Evolutionary conservation across 768 basidiomycete genomes (phyloP), one percentile per base, ranked within the genome.

Genomic region (Tremella yokohamensis): DNA sequence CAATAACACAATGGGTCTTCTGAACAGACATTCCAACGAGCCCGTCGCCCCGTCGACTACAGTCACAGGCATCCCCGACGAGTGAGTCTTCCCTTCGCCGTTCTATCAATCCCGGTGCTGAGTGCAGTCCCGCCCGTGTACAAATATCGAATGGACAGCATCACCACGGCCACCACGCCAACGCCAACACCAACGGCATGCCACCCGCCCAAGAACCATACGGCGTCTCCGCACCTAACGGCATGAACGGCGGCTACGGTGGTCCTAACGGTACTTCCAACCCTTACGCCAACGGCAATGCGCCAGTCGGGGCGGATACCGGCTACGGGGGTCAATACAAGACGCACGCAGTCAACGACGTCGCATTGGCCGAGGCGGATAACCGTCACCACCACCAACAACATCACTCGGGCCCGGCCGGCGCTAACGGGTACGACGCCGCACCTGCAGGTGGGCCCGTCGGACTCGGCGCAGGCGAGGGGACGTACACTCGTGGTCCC

Each of bases 1-100:
- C 42, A 45, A 16, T 15, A 45, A n/a, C 42, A 45, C n/a, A n/a
- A 45, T 45, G 42, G 42, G 42, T 15, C 42, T 45, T 16, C 42
- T 45, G 6, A 45, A 45, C 22, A n/a, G 42, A 18, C n/a, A 22
- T 18, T 45, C 42, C n/a, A 45, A 45, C 22, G 42, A 45, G 22
- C 42, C n/a, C 42, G 42, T 22, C 42, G 22, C n/a, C 8, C n/a
- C 42, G 6, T 4, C n/a, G 6, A 45, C 42, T 15, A 45, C 42
- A 18, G 42, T n/a, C 42, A 45, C 42, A 6, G 29, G 29, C 29
- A 34, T 34, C 6, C 29, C 29, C 29, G n/a, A 45, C 22, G n/a
- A 45, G 42, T 45, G 15, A n/a, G 42, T 16, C 42, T 11, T 45
- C 4, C 4, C 22, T 16, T 22, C 6, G 42, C 8, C 42, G 22